Evolutionary conservation across 1,284 basidiomycete species (phyloP).

Genomic region (Cystobasidium sp.): DNA sequence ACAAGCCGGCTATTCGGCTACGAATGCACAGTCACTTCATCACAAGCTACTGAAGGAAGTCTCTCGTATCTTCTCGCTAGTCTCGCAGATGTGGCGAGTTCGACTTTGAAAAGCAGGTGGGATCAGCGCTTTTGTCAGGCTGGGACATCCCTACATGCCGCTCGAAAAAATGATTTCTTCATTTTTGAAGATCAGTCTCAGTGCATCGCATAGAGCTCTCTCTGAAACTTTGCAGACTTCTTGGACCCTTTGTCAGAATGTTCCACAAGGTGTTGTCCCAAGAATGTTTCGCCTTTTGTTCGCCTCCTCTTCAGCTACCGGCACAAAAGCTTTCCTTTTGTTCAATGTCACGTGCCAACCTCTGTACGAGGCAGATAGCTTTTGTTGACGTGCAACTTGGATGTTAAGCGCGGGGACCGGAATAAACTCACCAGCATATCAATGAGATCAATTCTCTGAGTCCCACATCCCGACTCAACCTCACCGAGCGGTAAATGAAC

Average conservation of each 20-base stretch:
- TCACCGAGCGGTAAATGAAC: slow-evolving; percentile 7
- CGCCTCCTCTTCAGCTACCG: slow-evolving; percentile 8
- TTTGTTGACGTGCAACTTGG: slow-evolving; percentile 19
- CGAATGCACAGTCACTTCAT: too few relatives aligned
- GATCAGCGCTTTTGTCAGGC: too few relatives aligned
- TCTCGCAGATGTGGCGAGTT: too few relatives aligned
- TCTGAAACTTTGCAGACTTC: neutral
- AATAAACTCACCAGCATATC: slow-evolving; percentile 5
- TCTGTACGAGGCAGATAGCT: slow-evolving; percentile 19
- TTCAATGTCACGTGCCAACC: slow-evolving; percentile 17
- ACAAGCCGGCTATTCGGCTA: too few relatives aligned
- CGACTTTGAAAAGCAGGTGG: too few relatives aligned
- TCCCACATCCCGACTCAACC: neutral
- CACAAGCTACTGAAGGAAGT: too few relatives aligned
- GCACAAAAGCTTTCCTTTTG: slow-evolving; percentile 15
- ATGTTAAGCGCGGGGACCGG: neutral
- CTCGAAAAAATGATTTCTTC: neutral
- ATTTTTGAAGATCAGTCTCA: slow-evolving; percentile 7
- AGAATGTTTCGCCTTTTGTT: slow-evolving; percentile 12
- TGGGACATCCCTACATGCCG: too few relatives aligned
- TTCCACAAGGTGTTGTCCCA: neutral
- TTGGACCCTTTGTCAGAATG: slow-evolving; percentile 17
- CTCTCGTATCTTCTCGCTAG: too few relatives aligned
- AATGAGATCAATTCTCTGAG: neutral
- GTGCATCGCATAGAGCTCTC: slow-evolving; percentile 8